phyloP scores from a whole-genome alignment of 129 eudicot genomes.

The Escallonia herrerae region DNA sequence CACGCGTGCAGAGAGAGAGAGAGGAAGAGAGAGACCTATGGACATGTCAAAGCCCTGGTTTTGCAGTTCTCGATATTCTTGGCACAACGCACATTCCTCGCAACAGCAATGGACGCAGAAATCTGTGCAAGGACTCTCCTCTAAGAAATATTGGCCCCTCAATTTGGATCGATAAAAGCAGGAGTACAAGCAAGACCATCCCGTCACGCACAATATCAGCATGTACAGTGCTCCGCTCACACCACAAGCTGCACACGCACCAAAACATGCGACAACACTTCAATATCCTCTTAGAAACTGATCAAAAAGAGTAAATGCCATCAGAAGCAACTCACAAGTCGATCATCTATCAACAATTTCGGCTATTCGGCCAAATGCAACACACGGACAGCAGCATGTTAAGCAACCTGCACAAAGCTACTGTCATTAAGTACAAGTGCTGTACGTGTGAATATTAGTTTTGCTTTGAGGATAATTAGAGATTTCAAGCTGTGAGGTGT shows the following conservation, averaged over 20 bases:
- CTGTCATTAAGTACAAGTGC: not conserved
- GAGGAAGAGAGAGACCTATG: constrained; percentile 30
- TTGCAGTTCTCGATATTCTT: constrained; percentile 37
- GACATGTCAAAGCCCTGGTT: constrained; percentile 29
- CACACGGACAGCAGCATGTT: constrained; percentile 42
- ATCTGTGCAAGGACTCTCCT: constrained; percentile 33
- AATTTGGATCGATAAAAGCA: constrained; percentile 40
- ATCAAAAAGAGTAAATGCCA: not conserved
- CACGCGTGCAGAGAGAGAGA: not conserved
- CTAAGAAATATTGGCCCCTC: constrained; percentile 41
- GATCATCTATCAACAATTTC: constrained; percentile 37
- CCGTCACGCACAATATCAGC: constrained; percentile 20
- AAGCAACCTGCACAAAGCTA: constrained; percentile 18
- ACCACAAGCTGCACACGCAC: constrained; percentile 26
- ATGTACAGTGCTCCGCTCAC: constrained; percentile 28
- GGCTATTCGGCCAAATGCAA: constrained; percentile 38
- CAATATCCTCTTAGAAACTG: not conserved
- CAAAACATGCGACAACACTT: not conserved
- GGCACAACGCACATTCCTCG: constrained; percentile 38
- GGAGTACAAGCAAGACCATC: constrained; percentile 35
- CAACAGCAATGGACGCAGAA: constrained; percentile 37
- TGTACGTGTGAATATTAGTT: too few species aligned
- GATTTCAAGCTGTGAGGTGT: too few species aligned
- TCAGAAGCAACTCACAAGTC: constrained; percentile 13
- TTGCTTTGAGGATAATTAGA: too few species aligned